A percentile compares a stretch with the other conserved stretches of the same genome.
Conservation (phyloP, 2,329 filamentous ascomycete species). For the Neonectria ditissima region DNA sequence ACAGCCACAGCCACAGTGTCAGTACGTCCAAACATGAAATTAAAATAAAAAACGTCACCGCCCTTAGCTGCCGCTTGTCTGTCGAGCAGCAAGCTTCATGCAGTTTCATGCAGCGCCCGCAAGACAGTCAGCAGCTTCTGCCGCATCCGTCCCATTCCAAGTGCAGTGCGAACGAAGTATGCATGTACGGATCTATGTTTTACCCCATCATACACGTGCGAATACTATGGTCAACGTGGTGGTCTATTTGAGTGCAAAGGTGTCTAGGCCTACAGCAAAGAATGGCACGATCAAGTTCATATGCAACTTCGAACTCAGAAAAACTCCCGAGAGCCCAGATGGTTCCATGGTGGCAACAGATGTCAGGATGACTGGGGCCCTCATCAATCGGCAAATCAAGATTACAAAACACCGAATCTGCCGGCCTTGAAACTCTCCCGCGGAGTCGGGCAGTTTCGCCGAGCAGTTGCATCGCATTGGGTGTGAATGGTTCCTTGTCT, state of each 20-base stretch:
- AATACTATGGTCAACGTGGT: not conserved
- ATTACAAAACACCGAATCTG: not conserved
- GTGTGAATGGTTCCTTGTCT: not conserved
- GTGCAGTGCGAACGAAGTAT: not conserved
- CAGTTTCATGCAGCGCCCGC: constrained; percentile 6
- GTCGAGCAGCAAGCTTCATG: not conserved
- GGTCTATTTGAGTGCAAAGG: too few species aligned
- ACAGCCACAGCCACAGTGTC: too few species aligned
- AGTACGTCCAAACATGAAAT: not conserved
- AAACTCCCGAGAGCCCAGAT: not conserved
- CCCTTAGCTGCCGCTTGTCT: not conserved
- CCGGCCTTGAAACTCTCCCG: not conserved
- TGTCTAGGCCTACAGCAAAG: not conserved
- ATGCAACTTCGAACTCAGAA: not conserved
- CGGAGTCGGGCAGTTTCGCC: not conserved
- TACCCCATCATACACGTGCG: too few species aligned
- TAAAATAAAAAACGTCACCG: not conserved
- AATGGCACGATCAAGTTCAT: not conserved
- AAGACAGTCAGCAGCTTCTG: not conserved
- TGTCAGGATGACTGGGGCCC: not conserved
- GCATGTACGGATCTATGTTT: not conserved
- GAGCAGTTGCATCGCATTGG: not conserved
- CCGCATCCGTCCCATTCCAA: not conserved
- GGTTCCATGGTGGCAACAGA: not conserved
- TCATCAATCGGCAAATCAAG: not conserved